Percentiles rank a stretch among this genome's conserved stretches.
These are phyloP conservation scores for Clausena lansium DNA, from an alignment of 345 rosid species.

Conservation along the genomic window DNA sequence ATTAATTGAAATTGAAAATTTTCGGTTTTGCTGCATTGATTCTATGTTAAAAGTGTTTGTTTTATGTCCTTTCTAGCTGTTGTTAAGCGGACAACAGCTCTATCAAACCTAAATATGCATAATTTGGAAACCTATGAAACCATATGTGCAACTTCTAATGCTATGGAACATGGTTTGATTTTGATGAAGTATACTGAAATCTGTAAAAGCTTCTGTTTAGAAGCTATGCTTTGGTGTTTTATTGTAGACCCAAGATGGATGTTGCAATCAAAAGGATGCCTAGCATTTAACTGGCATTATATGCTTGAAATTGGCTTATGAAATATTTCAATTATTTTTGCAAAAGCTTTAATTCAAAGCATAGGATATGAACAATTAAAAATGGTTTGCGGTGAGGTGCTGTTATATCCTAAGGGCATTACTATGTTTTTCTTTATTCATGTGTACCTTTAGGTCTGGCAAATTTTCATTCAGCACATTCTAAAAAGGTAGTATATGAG, in stretches of 20 bases:
- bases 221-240: not conserved
- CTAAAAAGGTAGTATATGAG: not conserved
- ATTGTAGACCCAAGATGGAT: not conserved
- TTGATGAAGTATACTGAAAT: conserved; percentile 1
- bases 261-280: not conserved
- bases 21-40: not conserved
- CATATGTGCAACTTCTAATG: not conserved
- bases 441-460: not conserved
- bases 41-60: not conserved
- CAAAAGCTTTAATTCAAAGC: not conserved
- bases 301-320: not conserved
- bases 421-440: not conserved
- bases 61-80: not conserved
- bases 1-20: not conserved
- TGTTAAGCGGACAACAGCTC: not conserved
- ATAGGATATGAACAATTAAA: not conserved
- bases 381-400: not conserved
- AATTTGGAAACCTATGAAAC: not conserved
- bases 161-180: not conserved
- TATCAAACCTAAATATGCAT: not conserved
- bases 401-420: not conserved
- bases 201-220: not conserved
- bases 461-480: not conserved
- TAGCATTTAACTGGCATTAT: not conserved
- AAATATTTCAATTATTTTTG: not conserved